A percentile compares a stretch with the other conserved stretches of the same genome.
These are phyloP conservation scores for Scytalidium sp. DNA, from an alignment of 2,329 filamentous ascomycete genomes.

Conservation along the genomic window DNA sequence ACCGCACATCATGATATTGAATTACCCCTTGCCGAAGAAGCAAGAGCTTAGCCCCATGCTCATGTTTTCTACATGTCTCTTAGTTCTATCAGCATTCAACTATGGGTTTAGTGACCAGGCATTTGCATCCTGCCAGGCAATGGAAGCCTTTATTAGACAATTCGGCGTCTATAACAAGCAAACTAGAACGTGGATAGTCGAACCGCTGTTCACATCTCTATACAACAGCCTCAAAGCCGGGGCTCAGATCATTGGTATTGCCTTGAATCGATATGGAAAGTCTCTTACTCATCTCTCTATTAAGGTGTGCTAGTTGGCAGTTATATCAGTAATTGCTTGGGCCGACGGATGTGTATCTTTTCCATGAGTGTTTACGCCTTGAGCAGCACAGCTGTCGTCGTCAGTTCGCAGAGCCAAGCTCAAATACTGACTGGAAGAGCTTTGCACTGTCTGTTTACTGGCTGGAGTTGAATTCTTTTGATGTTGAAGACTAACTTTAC, in stretches of 20 bases:
- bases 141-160: slow-evolving; percentile 31
- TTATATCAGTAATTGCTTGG: background rate
- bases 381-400: background rate
- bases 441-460: background rate
- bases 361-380: background rate
- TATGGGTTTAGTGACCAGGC: slow-evolving; percentile 38
- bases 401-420: background rate
- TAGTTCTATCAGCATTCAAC: too few species aligned
- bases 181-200: slow-evolving; percentile 20
- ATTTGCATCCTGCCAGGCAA: slow-evolving; percentile 33
- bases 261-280: slow-evolving; percentile 34
- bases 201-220: too few species aligned
- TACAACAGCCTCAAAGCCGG: slow-evolving; percentile 24
- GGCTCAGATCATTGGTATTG: slow-evolving; percentile 19
- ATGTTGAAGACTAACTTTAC: too few species aligned
- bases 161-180: slow-evolving; percentile 28
- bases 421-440: background rate
- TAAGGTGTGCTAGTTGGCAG: slow-evolving; percentile 12
- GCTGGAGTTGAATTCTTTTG: too few species aligned
- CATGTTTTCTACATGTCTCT: too few species aligned
- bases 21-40: too few species aligned
- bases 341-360: background rate
- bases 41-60: too few species aligned
- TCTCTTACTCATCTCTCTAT: slow-evolving; percentile 19
- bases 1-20: too few species aligned